Base-by-base conservation (phyloP, 2,329 filamentous ascomycete species). In the Penicillium concentricum region DNA sequence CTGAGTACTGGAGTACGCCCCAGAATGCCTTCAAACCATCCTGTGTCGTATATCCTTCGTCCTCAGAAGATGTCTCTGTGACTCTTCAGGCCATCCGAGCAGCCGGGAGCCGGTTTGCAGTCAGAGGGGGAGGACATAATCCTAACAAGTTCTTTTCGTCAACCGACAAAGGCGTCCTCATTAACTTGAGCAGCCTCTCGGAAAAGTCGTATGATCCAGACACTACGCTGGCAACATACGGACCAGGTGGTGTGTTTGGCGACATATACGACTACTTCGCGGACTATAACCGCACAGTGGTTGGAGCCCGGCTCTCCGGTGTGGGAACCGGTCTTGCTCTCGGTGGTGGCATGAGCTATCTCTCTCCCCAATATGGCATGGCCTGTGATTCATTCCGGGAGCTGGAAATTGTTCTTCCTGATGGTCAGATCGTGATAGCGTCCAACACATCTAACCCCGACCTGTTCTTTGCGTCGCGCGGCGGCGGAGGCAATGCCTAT, bases 41-140 rank as follows among this genome's bases (percentile, higher is more conserved):
- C 0, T 70, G 68, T 32, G 57, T 69, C 16, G 59, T 70, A 6
- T 67, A 68, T 51, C 66, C 67, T 3, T 42, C 54, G 9, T 63
- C 64, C 0, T 61, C 67, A 1, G 60, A 67, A 37, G 67, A 69
- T 51, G 66, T 70, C 13, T 70, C 67, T n/a, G 46, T 55, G 9
- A 50, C 61, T n/a, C 44, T 69, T 4, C 55, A 64, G 38, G 66
- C 67, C 5, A 64, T 70, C 24, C 61, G 59, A 18, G 61, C 58
- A 15, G 63, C 66, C 24, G 65, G 56, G 20, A 64, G 59, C 41
- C 62, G 64, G 20, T 67, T 67, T 48, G 68, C 68, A 38, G 54
- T 70, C 44, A 70, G 67, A 49, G 64, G 65, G 2, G 67, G 65
- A 5, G 68, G 67, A 2, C 68, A 70, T 45, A 70, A 68, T 22